phyloP scores from a whole-genome alignment of 331 rosid genomes.

The Ulmus americana region DNA sequence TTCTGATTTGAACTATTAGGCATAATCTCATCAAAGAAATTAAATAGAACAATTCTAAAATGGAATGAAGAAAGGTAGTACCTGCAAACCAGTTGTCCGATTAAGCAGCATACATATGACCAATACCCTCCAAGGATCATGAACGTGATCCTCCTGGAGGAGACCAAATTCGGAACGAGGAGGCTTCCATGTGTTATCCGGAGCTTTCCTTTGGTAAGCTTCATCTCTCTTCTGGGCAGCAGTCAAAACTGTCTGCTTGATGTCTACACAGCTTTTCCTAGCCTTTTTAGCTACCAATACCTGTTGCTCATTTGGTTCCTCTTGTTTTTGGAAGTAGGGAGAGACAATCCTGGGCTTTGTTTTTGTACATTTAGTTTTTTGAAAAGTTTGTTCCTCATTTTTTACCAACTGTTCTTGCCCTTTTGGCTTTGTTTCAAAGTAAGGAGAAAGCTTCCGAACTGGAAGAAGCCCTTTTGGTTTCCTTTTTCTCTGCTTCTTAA shows the following conservation, averaged over 20 bases:
- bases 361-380: too few relatives aligned
- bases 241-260: not conserved
- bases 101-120: slow-evolving; percentile 67
- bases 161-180: slow-evolving; percentile 47
- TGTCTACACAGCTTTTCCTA: not conserved
- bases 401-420: not conserved
- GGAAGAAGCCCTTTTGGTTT: too few relatives aligned
- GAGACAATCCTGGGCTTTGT: slow-evolving; percentile 5
- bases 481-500: too few relatives aligned
- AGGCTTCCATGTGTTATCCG: slow-evolving; percentile 55
- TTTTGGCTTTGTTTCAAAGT: slow-evolving; percentile 4
- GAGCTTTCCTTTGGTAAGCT: slow-evolving; percentile 35
- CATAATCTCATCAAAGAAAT: not conserved
- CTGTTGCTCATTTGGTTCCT: not conserved
- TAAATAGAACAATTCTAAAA: not conserved
- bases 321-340: slow-evolving; percentile 16
- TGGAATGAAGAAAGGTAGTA: slow-evolving; percentile 11
- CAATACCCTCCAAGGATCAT: slow-evolving; percentile 77
- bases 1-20: not conserved
- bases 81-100: slow-evolving; percentile 53
- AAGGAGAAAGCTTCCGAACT: slow-evolving; percentile 12
- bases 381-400: not conserved
- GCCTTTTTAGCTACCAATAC: not conserved
- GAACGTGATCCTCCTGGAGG: slow-evolving; percentile 57
- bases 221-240: slow-evolving; percentile 24